Percentiles rank a stretch among this genome's conserved stretches.
These are phyloP conservation scores for Coemansia sp. DNA, from an alignment of 192 early-diverging fungal species.

Conservation along the genomic window DNA sequence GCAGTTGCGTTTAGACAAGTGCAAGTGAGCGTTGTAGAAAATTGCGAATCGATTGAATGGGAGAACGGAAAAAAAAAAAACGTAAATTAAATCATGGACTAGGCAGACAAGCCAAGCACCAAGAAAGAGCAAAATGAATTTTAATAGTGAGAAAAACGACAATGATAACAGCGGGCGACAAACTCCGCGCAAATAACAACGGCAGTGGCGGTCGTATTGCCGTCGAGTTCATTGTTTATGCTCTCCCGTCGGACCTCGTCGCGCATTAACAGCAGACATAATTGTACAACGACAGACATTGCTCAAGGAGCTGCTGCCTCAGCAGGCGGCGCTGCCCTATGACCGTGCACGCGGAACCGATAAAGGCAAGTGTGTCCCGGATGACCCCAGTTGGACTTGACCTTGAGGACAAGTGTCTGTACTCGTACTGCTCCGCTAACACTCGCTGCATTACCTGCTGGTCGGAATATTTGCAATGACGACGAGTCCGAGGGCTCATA, in stretches of 20 bases:
- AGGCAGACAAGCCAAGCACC: not conserved
- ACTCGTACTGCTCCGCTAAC: slow-evolving; percentile 48
- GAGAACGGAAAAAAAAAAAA: not conserved
- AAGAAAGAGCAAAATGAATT: not conserved
- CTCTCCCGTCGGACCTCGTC: not conserved
- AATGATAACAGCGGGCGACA: not conserved
- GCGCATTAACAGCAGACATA: not conserved
- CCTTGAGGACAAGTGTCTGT: slow-evolving; percentile 59
- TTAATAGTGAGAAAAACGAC: not conserved
- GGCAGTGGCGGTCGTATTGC: not conserved
- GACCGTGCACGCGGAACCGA: slow-evolving; percentile 73
- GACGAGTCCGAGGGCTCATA: slow-evolving; percentile 54
- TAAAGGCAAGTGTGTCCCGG: slow-evolving; percentile 74
- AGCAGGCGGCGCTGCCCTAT: slow-evolving; percentile 11
- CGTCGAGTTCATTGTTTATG: not conserved
- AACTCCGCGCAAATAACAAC: not conserved
- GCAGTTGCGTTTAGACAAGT: not conserved
- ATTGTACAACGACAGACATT: not conserved
- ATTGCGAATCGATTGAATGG: not conserved
- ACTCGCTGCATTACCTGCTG: slow-evolving; percentile 12
- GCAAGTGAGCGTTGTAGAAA: not conserved
- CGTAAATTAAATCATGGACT: not conserved
- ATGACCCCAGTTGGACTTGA: slow-evolving; percentile 75
- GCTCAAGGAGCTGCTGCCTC: slow-evolving; percentile 17
- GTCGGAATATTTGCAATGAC: slow-evolving; percentile 55